phyloP scores from a whole-genome alignment of 495 filamentous ascomycete genomes.

The Sabuloglossum arenarium region DNA sequence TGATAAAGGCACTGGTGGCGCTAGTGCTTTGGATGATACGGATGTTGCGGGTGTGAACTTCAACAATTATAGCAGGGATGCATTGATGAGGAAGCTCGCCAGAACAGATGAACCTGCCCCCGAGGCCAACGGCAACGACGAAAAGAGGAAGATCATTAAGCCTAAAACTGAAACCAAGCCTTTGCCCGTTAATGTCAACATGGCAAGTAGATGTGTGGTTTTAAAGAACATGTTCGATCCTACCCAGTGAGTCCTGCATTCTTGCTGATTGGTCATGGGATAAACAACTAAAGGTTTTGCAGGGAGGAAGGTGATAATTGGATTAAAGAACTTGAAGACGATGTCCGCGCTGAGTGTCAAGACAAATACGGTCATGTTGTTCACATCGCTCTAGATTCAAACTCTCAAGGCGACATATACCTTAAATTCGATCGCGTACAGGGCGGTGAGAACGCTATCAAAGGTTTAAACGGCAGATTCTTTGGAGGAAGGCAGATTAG shows the following conservation, averaged over 20 bases:
- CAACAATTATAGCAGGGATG: slow-evolving; percentile 95
- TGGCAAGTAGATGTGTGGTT: slow-evolving; percentile 85
- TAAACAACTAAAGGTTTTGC: slow-evolving; percentile 5
- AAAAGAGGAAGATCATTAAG: slow-evolving; percentile 49
- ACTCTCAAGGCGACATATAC: slow-evolving; percentile 89
- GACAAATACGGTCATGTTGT: slow-evolving; percentile 94
- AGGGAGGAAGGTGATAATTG: slow-evolving; percentile 77
- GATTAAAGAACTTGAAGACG: slow-evolving; percentile 86
- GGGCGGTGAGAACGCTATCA: slow-evolving; percentile 91
- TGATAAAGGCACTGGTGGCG: slow-evolving; percentile 73
- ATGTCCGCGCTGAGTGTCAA: slow-evolving; percentile 84
- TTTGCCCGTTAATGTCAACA: slow-evolving; percentile 66
- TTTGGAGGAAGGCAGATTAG: slow-evolving; percentile 81
- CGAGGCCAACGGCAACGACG: slow-evolving; percentile 35
- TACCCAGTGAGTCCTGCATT: slow-evolving; percentile 47
- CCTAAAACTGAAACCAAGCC: slow-evolving; percentile 67
- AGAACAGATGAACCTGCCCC: slow-evolving; percentile 72
- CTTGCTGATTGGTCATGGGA: not conserved
- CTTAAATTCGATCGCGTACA: slow-evolving; percentile 91
- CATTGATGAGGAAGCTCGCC: slow-evolving; percentile 93
- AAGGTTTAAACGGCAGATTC: slow-evolving; percentile 89
- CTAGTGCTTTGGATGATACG: slow-evolving; percentile 92
- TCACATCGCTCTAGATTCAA: slow-evolving; percentile 89
- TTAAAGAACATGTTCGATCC: slow-evolving; percentile 93
- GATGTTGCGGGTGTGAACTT: slow-evolving; percentile 98